Base-by-base conservation (phyloP, 495 filamentous ascomycete species). In the Haplographium delicatum region DNA sequence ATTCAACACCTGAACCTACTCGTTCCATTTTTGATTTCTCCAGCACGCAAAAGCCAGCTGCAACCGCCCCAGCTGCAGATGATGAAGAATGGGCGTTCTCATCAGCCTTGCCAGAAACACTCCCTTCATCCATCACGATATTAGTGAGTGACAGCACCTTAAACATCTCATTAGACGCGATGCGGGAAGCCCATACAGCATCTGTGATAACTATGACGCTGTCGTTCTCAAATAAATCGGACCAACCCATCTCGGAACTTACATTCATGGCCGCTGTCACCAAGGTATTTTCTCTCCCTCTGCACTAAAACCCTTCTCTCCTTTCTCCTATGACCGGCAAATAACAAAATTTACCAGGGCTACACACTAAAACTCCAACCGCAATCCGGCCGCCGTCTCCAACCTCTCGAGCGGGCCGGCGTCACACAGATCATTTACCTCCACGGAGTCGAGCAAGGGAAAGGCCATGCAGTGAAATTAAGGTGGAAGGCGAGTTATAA, bases 61-160 rank as follows among this genome's bases (percentile, higher is more conserved):
- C 60, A 22, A 53, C 68, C 42, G 59, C 69, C 22, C 51, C 62
- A 23, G 69, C 62, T 56, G 72, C 83, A 44, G 79, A 83, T 24
- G 85, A 88, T 18, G 93, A 98, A 54, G 93, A 98, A 58, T 98
- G 93, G 93, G 81, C 82, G 28, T 98, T 97, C 61, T 76, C 87
- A 6, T 96, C 93, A 4, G 86, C 93, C 0, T 70, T 97, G 2
- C 80, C 84, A 23, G 78, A 81, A 42, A 51, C 64, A 1, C 60
- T 67, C 9, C 61, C 66, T 8, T 53, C 58, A 22, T 71, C 78
- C 0, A 69, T 79, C 51, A 68, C 68, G 20, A 65, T 68, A 24
- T 43, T 63, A 4, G 68, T 82, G 31, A 73, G 70, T 59, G 70
- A 78, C 43, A 72, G 70, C 0, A 63, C 54, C 30, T 54, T 84